phyloP scores from a whole-genome alignment of 805 yeast genomes.

The Sugiyamaella americana region DNA sequence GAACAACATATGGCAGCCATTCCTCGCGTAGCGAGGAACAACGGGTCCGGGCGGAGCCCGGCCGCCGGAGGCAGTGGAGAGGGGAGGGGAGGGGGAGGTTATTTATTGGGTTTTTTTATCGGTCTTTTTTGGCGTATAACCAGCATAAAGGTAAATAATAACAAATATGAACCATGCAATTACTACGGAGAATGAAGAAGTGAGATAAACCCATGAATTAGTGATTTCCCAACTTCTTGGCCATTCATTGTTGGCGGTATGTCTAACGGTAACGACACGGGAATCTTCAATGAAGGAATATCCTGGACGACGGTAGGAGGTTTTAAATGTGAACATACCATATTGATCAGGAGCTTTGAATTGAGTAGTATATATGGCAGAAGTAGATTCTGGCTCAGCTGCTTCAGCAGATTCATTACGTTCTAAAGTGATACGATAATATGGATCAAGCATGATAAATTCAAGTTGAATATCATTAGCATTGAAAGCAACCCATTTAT shows the following conservation, averaged over 20 bases:
- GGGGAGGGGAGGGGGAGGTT: too few relatives aligned
- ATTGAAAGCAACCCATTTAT: conserved; percentile 63
- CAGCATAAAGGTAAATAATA: conserved; percentile 48
- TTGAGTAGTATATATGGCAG: conserved; percentile 41
- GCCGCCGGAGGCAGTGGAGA: too few relatives aligned
- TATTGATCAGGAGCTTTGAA: conserved; percentile 91
- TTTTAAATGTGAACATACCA: conserved; percentile 85
- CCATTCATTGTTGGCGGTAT: conserved; percentile 92
- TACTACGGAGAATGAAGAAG: conserved; percentile 63
- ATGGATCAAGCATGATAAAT: conserved; percentile 89
- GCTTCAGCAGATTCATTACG: not conserved
- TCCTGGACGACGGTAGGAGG: conserved; percentile 76
- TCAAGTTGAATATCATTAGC: conserved; percentile 64
- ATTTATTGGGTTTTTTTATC: not conserved
- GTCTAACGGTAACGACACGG: conserved; percentile 77
- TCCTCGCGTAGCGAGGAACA: too few relatives aligned
- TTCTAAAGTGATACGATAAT: conserved; percentile 68
- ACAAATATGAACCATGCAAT: conserved; percentile 73
- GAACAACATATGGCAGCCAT: too few relatives aligned
- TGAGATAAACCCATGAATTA: conserved; percentile 86
- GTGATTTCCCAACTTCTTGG: conserved; percentile 89
- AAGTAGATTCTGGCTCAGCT: conserved; percentile 23
- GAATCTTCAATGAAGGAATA: conserved; percentile 58
- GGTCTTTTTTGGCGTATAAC: conserved; percentile 2
- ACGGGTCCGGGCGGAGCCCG: too few relatives aligned